These are phyloP conservation scores for Aspergillus sclerotiicarbonarius DNA, from an alignment of 495 filamentous ascomycete genomes.

Conservation along the genomic window DNA sequence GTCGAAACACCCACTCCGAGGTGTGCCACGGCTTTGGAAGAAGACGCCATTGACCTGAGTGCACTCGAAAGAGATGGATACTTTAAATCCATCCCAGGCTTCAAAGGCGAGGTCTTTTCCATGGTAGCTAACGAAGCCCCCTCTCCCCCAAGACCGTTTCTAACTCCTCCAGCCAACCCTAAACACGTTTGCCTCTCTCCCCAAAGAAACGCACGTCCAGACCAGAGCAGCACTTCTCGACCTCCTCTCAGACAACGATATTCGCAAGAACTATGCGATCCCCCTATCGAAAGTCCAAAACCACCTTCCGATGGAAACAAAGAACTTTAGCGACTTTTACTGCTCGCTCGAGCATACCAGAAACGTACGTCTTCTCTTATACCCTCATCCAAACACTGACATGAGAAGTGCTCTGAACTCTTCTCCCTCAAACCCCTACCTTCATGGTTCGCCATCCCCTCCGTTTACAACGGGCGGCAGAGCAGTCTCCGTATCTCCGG, in stretches of 20 bases:
- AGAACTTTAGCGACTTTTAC: slow-evolving; percentile 86
- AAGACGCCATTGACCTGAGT: slow-evolving; percentile 65
- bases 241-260: slow-evolving; percentile 54
- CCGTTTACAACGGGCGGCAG: slow-evolving; percentile 74
- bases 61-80: slow-evolving; percentile 47
- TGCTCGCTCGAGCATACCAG: slow-evolving; percentile 30
- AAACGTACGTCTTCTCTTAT: slow-evolving; percentile 16
- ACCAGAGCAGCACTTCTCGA: slow-evolving; percentile 47
- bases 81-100: slow-evolving; percentile 28
- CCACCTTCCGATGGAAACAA: slow-evolving; percentile 72
- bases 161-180: slow-evolving; percentile 57
- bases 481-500: slow-evolving; percentile 67
- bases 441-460: slow-evolving; percentile 25
- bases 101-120: slow-evolving; percentile 13
- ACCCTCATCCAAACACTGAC: background rate
- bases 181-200: slow-evolving; percentile 71
- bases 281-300: slow-evolving; percentile 51
- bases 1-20: slow-evolving; percentile 45
- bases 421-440: background rate
- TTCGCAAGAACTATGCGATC: slow-evolving; percentile 46
- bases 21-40: slow-evolving; percentile 65
- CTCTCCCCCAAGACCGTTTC: slow-evolving; percentile 22
- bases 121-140: slow-evolving; percentile 4
- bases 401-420: slow-evolving; percentile 13
- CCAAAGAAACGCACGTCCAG: slow-evolving; percentile 54